Conservation (phyloP, 345 rosid genomes). For the Punica granatum region DNA sequence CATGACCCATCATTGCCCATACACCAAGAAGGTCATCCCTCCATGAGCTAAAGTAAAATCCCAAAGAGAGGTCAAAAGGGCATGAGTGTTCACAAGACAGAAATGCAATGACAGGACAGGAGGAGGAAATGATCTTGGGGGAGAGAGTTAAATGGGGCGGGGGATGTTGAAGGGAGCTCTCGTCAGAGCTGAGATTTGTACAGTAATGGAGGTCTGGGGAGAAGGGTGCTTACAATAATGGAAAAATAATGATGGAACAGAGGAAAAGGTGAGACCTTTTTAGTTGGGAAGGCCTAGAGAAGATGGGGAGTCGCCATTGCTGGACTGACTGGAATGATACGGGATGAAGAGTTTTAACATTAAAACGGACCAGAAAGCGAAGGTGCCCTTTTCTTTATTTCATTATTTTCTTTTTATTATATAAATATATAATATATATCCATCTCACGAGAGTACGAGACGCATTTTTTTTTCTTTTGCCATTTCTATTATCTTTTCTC, state of each 20-base stretch:
- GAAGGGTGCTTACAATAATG: neutral
- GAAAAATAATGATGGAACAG: slow-evolving; percentile 1
- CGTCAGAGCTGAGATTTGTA: neutral
- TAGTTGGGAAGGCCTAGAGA: neutral
- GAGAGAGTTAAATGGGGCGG: neutral
- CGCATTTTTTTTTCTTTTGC: too few species aligned
- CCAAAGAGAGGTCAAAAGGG: neutral
- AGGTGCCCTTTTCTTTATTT: neutral
- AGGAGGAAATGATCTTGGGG: neutral
- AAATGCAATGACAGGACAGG: neutral
- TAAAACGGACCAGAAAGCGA: neutral
- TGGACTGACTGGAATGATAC: neutral
- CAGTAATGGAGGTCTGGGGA: neutral
- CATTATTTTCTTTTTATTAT: neutral
- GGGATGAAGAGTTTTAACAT: too few species aligned
- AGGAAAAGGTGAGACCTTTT: slow-evolving; percentile 4
- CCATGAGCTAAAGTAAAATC: neutral
- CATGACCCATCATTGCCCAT: neutral
- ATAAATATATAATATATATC: too few species aligned
- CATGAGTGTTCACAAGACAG: neutral
- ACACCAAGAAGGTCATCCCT: neutral
- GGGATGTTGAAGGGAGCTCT: neutral
- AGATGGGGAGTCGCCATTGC: slow-evolving; percentile 1
- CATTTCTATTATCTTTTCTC: too few species aligned
- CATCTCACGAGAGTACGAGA: too few species aligned